These are phyloP conservation scores for Phlebiopsis gigantea DNA, from an alignment of 768 basidiomycete genomes.

Conservation along the genomic window DNA sequence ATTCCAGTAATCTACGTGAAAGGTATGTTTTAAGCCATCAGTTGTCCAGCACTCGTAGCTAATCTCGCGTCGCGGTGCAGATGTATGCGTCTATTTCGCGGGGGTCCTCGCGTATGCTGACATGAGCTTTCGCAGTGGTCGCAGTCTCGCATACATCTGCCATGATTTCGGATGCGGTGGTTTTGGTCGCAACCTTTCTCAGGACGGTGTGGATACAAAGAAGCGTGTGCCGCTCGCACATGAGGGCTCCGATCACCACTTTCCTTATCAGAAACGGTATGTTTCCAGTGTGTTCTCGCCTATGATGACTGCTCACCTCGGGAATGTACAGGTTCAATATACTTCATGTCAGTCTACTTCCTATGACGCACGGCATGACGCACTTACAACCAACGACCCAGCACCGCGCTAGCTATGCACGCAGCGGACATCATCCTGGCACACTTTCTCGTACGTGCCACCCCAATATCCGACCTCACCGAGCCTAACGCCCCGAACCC, in stretches of 20 bases:
- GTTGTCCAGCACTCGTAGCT: too few relatives aligned
- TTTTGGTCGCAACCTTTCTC: neutral
- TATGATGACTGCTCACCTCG: neutral
- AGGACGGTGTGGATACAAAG: neutral
- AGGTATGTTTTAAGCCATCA: too few relatives aligned
- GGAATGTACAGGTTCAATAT: neutral
- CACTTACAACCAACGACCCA: neutral
- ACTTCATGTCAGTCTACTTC: constrained; percentile 1
- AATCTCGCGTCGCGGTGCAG: neutral
- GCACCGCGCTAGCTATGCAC: neutral
- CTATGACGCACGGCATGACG: too few relatives aligned
- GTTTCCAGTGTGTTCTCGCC: neutral
- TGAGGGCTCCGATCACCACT: neutral
- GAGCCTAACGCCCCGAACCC: neutral
- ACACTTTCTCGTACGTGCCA: neutral
- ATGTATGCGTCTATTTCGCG: neutral
- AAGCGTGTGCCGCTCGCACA: neutral
- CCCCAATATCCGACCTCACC: neutral
- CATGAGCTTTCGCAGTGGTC: neutral
- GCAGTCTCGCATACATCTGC: neutral
- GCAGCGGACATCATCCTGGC: neutral
- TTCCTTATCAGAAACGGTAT: constrained; percentile 3
- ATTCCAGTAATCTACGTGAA: too few relatives aligned
- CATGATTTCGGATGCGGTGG: neutral
- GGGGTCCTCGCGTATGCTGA: neutral